phyloP scores from a whole-genome alignment of 805 yeast species.

The Ogataea pilisensis region DNA sequence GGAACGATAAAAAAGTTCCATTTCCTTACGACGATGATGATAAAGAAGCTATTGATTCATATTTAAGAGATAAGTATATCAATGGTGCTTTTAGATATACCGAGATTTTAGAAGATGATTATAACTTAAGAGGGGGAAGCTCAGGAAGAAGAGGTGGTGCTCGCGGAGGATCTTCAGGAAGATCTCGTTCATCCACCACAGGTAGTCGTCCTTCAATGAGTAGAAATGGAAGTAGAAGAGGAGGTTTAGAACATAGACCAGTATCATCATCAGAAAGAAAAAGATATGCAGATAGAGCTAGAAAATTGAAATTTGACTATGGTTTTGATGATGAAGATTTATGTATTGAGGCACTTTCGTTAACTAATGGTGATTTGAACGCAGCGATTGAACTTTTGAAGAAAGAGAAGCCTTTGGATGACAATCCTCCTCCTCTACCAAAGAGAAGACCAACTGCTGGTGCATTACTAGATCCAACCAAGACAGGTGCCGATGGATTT shows the following conservation, averaged over 20 bases:
- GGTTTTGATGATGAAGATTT: slow-evolving; percentile 58
- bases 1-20: slow-evolving; percentile 68
- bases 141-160: not conserved
- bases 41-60: slow-evolving; percentile 51
- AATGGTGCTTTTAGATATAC: slow-evolving; percentile 53
- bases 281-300: slow-evolving; percentile 47
- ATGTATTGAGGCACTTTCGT: slow-evolving; percentile 57
- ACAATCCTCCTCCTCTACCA: slow-evolving; percentile 47
- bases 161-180: slow-evolving; percentile 1
- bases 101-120: slow-evolving; percentile 32
- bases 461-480: slow-evolving; percentile 28
- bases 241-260: slow-evolving; percentile 43
- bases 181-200: not conserved
- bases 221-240: slow-evolving; percentile 14
- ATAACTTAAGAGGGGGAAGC: slow-evolving; percentile 25
- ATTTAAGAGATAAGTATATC: slow-evolving; percentile 63
- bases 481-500: slow-evolving; percentile 33
- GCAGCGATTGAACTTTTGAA: slow-evolving; percentile 56
- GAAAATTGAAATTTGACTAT: slow-evolving; percentile 42
- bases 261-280: slow-evolving; percentile 50
- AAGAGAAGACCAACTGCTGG: slow-evolving; percentile 33
- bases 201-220: not conserved
- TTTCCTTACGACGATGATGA: slow-evolving; percentile 77
- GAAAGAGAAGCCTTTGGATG: slow-evolving; percentile 36
- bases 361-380: slow-evolving; percentile 56